Conservation (phyloP, 306 rosid genomes). For the Myrica gale region DNA sequence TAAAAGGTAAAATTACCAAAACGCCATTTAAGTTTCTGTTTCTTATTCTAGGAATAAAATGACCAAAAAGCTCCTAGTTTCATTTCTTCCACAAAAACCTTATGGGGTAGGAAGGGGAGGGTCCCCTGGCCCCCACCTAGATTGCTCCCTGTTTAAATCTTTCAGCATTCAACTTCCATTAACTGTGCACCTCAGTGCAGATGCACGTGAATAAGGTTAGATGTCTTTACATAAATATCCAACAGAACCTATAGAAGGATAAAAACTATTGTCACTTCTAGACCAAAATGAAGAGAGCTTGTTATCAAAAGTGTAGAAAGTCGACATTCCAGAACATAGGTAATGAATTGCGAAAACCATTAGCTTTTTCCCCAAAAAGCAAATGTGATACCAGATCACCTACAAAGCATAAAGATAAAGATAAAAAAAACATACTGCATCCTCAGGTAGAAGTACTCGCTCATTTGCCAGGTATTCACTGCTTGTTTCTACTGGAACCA, state of each 20-base stretch:
- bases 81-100: too few relatives aligned
- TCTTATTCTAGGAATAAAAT: too few relatives aligned
- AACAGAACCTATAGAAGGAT: not conserved
- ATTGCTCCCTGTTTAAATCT: too few relatives aligned
- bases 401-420: not conserved
- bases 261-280: not conserved
- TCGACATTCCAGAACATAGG: not conserved
- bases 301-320: not conserved
- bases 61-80: too few relatives aligned
- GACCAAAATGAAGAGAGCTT: not conserved
- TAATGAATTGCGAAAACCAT: not conserved
- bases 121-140: too few relatives aligned
- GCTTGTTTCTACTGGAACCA: conserved; percentile 73
- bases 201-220: not conserved
- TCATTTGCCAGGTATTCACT: conserved; percentile 64
- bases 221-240: not conserved
- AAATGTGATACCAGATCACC: not conserved
- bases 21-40: too few relatives aligned
- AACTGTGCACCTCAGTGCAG: not conserved
- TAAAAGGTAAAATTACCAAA: too few relatives aligned
- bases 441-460: conserved; percentile 68
- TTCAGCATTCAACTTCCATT: not conserved
- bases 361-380: not conserved
- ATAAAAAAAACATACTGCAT: conserved; percentile 64
- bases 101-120: too few relatives aligned